Evolutionary conservation across 2,329 filamentous ascomycete species (phyloP), one percentile per base, ranked within the genome.

Genomic region (Parafenestella ontariensis): DNA sequence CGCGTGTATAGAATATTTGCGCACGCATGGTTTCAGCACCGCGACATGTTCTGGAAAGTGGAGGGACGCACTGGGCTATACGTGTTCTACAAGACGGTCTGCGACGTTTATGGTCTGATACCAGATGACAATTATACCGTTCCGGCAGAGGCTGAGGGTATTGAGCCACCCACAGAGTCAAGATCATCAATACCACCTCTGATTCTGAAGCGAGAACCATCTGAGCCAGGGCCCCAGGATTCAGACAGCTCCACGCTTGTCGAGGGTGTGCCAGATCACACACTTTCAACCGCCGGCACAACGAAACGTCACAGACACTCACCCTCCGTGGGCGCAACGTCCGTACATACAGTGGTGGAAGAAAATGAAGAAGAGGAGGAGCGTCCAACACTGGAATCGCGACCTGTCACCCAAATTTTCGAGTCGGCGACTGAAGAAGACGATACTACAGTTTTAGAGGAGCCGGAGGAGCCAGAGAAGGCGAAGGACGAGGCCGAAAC

Each of bases 21-120:
- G 42, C 95, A 99, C 74, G 95, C 95, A 7, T 99, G 95, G 95
- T 99, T 97, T 76, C 92, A 97, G 78, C 95, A 99, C 76, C 87
- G 93, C 41, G 89, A 90, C 50, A 91, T 97, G 48, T 99, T 98
- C 76, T 98, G 94, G 92, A 87, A 90, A 36, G 89, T 98, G 1
- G 95, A 99, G 78, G 86, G 86, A 9, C 87, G 92, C 73, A 92
- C 91, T n/a, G 95, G 95, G 0, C 80, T 99, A 10, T 99, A 99
- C 74, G 86, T 96, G 53, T 89, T 99, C 70, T 99, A 98, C 83
- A 98, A 97, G 82, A 95, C 90, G 0, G 93, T 98, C 20, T 98
- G 94, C 76, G 95, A 99, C 74, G 84, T 89, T 65, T 97, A 96
- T 76, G 89, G 89, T 64, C 82, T 98, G 56, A 87, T 99, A 26